Evolutionary conservation across 352 stramenopile genomes (phyloP).

Genomic region (Thalassiosira mediterranea): DNA sequence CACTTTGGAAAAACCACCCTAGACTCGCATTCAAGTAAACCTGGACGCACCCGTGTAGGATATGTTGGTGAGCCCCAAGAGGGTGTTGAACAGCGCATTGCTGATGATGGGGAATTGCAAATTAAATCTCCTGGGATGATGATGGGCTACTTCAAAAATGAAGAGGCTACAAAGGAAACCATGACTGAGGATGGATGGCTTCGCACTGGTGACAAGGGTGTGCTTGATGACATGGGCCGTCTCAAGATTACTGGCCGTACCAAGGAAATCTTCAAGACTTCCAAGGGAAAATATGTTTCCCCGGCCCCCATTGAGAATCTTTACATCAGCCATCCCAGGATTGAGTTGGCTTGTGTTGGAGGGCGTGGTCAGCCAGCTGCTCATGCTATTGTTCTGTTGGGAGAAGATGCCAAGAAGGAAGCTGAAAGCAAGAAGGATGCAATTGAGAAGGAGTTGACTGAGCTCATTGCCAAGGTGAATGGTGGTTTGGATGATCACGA

Average conservation of each 20-base stretch:
- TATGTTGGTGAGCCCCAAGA: conserved; percentile 68
- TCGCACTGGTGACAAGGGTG: conserved; percentile 70
- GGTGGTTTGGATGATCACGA: conserved; percentile 64
- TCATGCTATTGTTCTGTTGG: conserved; percentile 61
- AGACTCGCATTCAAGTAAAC: conserved; percentile 60
- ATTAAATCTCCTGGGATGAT: conserved; percentile 69
- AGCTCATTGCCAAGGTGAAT: conserved; percentile 59
- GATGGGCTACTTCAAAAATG: conserved; percentile 81
- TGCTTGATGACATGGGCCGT: conserved; percentile 61
- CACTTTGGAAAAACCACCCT: background rate
- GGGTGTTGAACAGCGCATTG: conserved; percentile 70
- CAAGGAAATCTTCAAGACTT: conserved; percentile 82
- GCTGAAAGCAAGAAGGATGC: conserved; percentile 35
- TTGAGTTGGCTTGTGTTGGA: conserved; percentile 72
- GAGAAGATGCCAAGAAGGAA: conserved; percentile 55
- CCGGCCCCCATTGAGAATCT: conserved; percentile 75
- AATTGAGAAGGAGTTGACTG: conserved; percentile 58
- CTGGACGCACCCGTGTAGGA: conserved; percentile 52
- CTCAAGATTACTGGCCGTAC: conserved; percentile 79
- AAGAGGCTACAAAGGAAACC: conserved; percentile 68
- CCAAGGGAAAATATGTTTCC: conserved; percentile 77
- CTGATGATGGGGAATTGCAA: conserved; percentile 72
- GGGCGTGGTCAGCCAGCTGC: conserved; percentile 60
- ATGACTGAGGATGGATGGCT: conserved; percentile 76
- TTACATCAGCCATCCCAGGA: conserved; percentile 49